Conservation (phyloP, 176 grass and related monocot genomes). For the Ampelocalamus luodianensis region DNA sequence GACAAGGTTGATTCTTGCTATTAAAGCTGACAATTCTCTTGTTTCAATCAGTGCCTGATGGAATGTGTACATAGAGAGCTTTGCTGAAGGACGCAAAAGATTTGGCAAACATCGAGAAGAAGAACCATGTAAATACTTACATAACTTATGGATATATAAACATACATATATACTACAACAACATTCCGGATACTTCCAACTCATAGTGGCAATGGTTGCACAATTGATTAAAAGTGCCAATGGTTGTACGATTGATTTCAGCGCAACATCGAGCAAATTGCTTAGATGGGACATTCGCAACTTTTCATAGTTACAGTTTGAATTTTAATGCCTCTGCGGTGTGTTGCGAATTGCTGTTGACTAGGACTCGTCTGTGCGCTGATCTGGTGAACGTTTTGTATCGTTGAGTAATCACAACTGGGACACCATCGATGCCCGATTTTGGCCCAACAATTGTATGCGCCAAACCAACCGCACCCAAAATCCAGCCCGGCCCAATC, state of each 20-base stretch:
- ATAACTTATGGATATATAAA: neutral
- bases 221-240: constrained; percentile 16
- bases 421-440: too few relatives aligned
- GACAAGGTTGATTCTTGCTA: neutral
- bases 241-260: constrained; percentile 1
- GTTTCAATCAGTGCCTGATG: constrained; percentile 6
- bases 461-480: too few relatives aligned
- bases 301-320: neutral
- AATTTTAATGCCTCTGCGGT: neutral
- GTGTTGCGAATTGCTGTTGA: neutral
- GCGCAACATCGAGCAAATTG: neutral
- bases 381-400: neutral
- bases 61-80: constrained; percentile 42
- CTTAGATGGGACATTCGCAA: neutral
- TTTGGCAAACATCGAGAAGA: constrained; percentile 35
- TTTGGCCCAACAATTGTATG: neutral
- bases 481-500: neutral
- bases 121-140: constrained; percentile 52
- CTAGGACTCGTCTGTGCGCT: neutral
- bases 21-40: neutral
- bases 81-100: constrained; percentile 37
- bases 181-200: neutral
- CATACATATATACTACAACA: too few relatives aligned
- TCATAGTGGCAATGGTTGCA: constrained; percentile 22
- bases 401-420: neutral